Base-by-base conservation (phyloP, 176 grass and related monocot species). In the Musa troglodytarum region DNA sequence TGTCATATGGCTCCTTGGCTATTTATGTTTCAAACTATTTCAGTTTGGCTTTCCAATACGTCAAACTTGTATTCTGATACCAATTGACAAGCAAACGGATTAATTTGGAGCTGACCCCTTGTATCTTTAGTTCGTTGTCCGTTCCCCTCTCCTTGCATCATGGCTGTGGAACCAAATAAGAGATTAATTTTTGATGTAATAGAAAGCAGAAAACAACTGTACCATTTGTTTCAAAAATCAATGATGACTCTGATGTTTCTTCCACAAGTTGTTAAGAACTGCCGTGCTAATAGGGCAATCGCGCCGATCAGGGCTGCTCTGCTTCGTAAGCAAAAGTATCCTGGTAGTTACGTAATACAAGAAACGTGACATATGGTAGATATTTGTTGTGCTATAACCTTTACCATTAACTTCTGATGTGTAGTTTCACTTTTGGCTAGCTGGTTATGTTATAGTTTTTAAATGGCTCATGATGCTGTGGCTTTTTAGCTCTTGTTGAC, bases 401-500 rank as follows among this genome's bases (percentile, higher is more conserved):
- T 43, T 5, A 43, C 34, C 34, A 43, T 43, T 43, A 43, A 43
- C 34, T 43, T 43, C 34, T 43, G 34, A 43, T 62, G 57, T 19
- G 17, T 19, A n/a, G 20, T 19, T 19, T 19, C 20, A 62, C 2
- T 5, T 62, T 19, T 62, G 55, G 17, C 10, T 19, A 17, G 15
- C 17, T 21, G 5, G 20, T 62, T 17, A 19, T 62, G 57, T 17
- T n/a, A 62, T 20, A n/a, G 20, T 82, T 76, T 68, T 0, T 56
- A 76, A 9, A 52, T 86, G 10, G 61, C 76, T 79, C 24, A 68
- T 81, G 74, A 83, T 82, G 49, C 28, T 87, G 61, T 54, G 21
- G 64, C 17, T 26, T 79, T 87, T 71, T 77, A 99, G 96, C 91
- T 57, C 96, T 99, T 83, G 96, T 99, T 53, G 96, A 99, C 75